phyloP scores from a whole-genome alignment of 2,329 filamentous ascomycete genomes.

The Aspergillus sergii region DNA sequence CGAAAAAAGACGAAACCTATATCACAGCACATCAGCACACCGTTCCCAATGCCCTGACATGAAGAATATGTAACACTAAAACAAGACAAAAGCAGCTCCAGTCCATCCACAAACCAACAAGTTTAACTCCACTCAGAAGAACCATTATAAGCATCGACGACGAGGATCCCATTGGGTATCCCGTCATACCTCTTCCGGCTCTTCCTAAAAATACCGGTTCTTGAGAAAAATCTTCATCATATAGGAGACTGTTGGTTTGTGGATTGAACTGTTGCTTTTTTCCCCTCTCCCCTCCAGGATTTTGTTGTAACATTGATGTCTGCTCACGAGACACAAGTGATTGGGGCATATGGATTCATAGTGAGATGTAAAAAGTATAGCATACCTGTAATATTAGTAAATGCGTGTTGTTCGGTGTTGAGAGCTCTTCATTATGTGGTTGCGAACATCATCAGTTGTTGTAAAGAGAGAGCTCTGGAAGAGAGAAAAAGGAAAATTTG shows the following conservation, averaged over 20 bases:
- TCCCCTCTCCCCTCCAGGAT: too few species aligned
- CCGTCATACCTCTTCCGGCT: constrained; percentile 52
- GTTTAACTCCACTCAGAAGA: constrained; percentile 43
- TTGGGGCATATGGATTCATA: neutral
- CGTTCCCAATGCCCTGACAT: neutral
- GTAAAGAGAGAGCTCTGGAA: neutral
- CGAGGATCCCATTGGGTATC: constrained; percentile 30
- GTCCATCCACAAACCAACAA: constrained; percentile 8
- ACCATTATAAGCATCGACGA: constrained; percentile 53
- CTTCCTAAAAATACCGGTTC: constrained; percentile 50
- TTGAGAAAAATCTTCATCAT: constrained; percentile 47
- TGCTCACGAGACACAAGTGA: neutral
- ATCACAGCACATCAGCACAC: neutral
- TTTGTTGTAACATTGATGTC: too few species aligned
- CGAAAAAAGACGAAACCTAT: neutral
- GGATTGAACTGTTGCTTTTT: constrained; percentile 2
- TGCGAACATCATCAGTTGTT: neutral
- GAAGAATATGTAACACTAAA: neutral
- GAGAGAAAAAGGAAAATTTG: neutral
- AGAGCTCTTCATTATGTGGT: neutral
- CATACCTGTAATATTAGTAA: constrained; percentile 8
- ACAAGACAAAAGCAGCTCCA: constrained; percentile 5
- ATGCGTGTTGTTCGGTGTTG: neutral
- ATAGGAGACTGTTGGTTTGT: constrained; percentile 22
- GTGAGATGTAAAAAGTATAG: neutral